phyloP scores from a whole-genome alignment of 768 basidiomycete genomes.

The Pleurotus pulmonarius region DNA sequence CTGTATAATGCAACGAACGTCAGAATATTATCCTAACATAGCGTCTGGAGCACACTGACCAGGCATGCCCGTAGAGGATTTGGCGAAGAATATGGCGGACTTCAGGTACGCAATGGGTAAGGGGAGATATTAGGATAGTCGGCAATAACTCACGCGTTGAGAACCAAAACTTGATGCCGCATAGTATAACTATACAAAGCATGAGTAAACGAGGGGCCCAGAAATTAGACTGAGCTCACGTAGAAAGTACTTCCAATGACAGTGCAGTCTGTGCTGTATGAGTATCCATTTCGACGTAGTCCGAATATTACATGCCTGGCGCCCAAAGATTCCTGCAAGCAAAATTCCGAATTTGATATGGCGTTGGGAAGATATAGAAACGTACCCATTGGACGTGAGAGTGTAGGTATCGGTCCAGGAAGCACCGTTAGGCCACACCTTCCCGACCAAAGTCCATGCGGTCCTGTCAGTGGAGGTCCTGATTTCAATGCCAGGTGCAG shows the following conservation, averaged over 20 bases:
- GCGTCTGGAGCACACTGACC: conserved; percentile 18
- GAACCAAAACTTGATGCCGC: conserved; percentile 53
- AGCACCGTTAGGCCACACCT: conserved; percentile 48
- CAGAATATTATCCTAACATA: not conserved
- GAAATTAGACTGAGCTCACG: not conserved
- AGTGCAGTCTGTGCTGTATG: not conserved
- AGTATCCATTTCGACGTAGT: not conserved
- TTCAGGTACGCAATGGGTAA: conserved; percentile 13
- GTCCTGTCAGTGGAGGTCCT: conserved; percentile 45
- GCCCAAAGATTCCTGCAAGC: conserved; percentile 32
- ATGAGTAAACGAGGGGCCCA: not conserved
- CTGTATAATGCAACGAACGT: conserved; percentile 12
- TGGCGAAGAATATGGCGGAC: conserved; percentile 54
- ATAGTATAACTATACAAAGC: conserved; percentile 42
- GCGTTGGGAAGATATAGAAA: not conserved
- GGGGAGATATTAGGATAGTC: not conserved
- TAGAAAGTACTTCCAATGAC: conserved; percentile 19
- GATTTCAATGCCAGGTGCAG: conserved; percentile 44
- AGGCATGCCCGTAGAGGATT: conserved; percentile 43
- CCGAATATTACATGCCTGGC: conserved; percentile 16
- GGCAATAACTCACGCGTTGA: conserved; percentile 31
- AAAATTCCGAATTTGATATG: not conserved
- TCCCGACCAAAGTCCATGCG: conserved; percentile 41
- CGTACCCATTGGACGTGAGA: conserved; percentile 40
- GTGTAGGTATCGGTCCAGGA: conserved; percentile 48